Conservation (phyloP, 805 yeast species). For the Saturnispora zaruensis region DNA sequence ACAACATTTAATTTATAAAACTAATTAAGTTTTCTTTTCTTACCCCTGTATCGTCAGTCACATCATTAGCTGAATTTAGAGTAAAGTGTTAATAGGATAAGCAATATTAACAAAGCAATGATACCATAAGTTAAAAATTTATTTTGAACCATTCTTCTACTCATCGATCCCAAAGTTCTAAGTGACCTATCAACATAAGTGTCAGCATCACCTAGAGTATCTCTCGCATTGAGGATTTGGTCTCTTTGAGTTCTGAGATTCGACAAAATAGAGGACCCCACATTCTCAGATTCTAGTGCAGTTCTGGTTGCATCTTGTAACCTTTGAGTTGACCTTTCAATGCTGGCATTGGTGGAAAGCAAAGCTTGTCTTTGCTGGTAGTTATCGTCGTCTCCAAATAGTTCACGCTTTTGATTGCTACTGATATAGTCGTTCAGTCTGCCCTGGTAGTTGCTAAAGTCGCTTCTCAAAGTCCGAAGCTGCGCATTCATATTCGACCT, state of each 20-base stretch:
- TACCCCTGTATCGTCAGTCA: not conserved
- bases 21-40: not conserved
- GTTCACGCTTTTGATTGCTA: constrained; percentile 58
- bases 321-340: constrained; percentile 77
- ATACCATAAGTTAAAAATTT: constrained; percentile 85
- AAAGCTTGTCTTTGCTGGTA: constrained; percentile 70
- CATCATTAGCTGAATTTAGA: constrained; percentile 58
- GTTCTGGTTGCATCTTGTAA: constrained; percentile 80
- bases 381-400: constrained; percentile 41
- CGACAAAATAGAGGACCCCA: constrained; percentile 84
- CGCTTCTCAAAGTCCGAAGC: constrained; percentile 60
- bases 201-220: constrained; percentile 83
- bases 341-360: constrained; percentile 64
- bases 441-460: constrained; percentile 48
- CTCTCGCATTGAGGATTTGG: constrained; percentile 78
- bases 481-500: constrained; percentile 68
- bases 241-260: constrained; percentile 91
- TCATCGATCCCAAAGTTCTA: constrained; percentile 82
- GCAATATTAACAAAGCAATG: constrained; percentile 73
- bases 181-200: constrained; percentile 85
- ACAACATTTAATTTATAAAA: not conserved
- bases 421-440: constrained; percentile 51
- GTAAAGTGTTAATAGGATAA: constrained; percentile 75
- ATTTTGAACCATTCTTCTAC: constrained; percentile 86
- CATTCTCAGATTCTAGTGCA: constrained; percentile 84